These are phyloP conservation scores for Aspergillus incahuasiensis DNA, from an alignment of 495 filamentous ascomycete genomes.

Conservation along the genomic window DNA sequence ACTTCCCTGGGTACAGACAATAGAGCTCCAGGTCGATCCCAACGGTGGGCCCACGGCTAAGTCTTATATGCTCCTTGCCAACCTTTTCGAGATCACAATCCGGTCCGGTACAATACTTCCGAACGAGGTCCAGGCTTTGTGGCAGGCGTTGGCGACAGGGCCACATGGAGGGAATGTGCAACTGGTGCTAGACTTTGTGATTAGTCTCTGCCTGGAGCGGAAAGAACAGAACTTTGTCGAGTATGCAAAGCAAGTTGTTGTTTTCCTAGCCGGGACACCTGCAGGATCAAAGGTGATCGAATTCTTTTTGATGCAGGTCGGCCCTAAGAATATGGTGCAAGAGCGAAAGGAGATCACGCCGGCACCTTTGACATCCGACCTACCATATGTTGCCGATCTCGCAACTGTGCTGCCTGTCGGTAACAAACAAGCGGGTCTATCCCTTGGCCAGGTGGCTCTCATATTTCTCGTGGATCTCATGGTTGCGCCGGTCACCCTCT, in stretches of 20 bases:
- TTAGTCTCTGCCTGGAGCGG: constrained; percentile 83
- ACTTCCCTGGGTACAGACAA: constrained; percentile 91
- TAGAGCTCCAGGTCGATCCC: constrained; percentile 91
- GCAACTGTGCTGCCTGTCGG: constrained; percentile 74
- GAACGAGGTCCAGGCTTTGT: constrained; percentile 95
- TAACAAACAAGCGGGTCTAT: constrained; percentile 86
- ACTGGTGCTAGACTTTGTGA: constrained; percentile 92
- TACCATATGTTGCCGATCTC: constrained; percentile 89
- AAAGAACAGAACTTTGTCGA: constrained; percentile 97
- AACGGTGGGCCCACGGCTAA: constrained; percentile 83
- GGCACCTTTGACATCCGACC: constrained; percentile 65
- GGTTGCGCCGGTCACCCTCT: constrained; percentile 81
- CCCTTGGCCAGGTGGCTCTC: constrained; percentile 85
- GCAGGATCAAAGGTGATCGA: constrained; percentile 91
- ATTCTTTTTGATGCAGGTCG: constrained; percentile 84
- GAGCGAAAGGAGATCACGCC: constrained; percentile 71
- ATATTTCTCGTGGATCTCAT: constrained; percentile 95
- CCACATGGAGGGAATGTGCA: constrained; percentile 94
- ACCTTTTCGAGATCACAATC: constrained; percentile 94
- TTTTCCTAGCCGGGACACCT: constrained; percentile 87
- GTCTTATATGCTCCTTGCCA: constrained; percentile 93
- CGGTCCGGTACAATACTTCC: constrained; percentile 82
- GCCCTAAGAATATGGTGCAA: constrained; percentile 84
- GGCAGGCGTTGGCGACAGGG: constrained; percentile 93
- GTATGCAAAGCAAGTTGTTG: constrained; percentile 95